Base-by-base conservation (phyloP, 164 flowering plant genomes). In the Vitis labrusca region DNA sequence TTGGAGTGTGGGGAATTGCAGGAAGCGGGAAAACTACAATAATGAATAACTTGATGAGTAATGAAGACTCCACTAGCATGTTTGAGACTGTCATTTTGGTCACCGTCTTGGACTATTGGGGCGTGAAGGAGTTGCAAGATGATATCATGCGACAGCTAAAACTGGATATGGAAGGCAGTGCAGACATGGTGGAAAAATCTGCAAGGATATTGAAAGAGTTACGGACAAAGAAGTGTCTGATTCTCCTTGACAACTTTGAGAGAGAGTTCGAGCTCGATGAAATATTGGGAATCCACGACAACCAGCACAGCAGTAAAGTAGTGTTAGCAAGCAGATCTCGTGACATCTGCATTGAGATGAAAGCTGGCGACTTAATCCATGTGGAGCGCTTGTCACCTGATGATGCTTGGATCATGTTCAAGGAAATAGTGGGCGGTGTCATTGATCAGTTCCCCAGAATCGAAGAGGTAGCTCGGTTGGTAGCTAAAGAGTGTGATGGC, bases 21-120 rank as follows among this genome's bases (percentile, higher is more conserved):
- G 81, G 83, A 9, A 47, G 61, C 0, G 79, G 83, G 2, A 77
- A 80, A 57, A 80, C 75, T 2, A 72, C 73, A 2, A 61, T 75
- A 11, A 54, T 80, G 78, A 52, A 66, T 23, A 30, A 17, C 11
- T 37, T 80, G 70, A 71, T 66, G 16, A 64, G 72, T 13, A 7
- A 50, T 2, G 58, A n/a, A 11, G 65, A 64, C 19, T 59, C 56
- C 3, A 19, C n/a, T 9, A 10, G 52, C 1, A 23, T 66, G 70
- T 80, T 77, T 70, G 75, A 77, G 0, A 70, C 72, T 63, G 81
- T 77, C 15, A 65, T 80, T 17, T 74, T 67, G 76, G 55, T 75
- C 3, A 75, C 63, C 1, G 73, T 77, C 10, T 66, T 73, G 11
- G 57, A 67, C 14, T 61, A 74, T 3, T 19, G 13, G 1, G 59